These are phyloP conservation scores for Saccharomyces hybrid DNA, from an alignment of 1,139 yeast species.

Conservation along the genomic window DNA sequence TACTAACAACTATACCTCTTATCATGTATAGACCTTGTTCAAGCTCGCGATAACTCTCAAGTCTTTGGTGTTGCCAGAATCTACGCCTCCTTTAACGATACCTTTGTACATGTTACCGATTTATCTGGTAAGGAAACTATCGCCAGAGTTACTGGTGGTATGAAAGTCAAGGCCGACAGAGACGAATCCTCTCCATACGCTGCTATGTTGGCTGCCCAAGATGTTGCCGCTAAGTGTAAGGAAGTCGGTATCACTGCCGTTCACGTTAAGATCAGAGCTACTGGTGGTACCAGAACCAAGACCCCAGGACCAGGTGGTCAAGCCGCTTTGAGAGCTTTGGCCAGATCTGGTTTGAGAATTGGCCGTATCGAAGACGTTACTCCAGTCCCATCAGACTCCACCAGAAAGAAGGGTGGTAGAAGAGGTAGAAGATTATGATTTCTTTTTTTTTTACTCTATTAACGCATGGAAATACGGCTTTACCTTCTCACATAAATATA, in stretches of 20 bases:
- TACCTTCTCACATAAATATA: not conserved
- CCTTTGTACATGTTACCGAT: slow-evolving; percentile 99
- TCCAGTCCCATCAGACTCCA: slow-evolving; percentile 99
- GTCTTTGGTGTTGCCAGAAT: slow-evolving; percentile 99
- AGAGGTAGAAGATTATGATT: slow-evolving; percentile 99
- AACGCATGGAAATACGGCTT: not conserved
- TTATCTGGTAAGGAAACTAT: slow-evolving; percentile 99
- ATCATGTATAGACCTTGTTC: slow-evolving; percentile 30
- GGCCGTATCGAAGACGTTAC: slow-evolving; percentile 99
- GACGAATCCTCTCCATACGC: slow-evolving; percentile 99
- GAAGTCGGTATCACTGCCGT: slow-evolving; percentile 99
- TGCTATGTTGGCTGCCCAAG: slow-evolving; percentile 99
- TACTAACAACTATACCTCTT: slow-evolving; percentile 8
- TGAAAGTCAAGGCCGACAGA: slow-evolving; percentile 99
- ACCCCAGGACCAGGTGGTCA: slow-evolving; percentile 99
- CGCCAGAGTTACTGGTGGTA: slow-evolving; percentile 99
- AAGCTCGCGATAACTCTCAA: slow-evolving; percentile 93
- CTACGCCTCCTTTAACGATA: slow-evolving; percentile 99
- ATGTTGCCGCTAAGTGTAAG: slow-evolving; percentile 97
- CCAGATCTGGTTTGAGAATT: slow-evolving; percentile 99
- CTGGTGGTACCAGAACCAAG: slow-evolving; percentile 99
- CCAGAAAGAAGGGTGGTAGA: slow-evolving; percentile 99
- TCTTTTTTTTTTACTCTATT: slow-evolving; percentile 3
- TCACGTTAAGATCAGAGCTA: slow-evolving; percentile 98
- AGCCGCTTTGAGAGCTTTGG: slow-evolving; percentile 99